phyloP scores from a whole-genome alignment of 2,329 filamentous ascomycete species.

The Pleurostoma richardsiae region DNA sequence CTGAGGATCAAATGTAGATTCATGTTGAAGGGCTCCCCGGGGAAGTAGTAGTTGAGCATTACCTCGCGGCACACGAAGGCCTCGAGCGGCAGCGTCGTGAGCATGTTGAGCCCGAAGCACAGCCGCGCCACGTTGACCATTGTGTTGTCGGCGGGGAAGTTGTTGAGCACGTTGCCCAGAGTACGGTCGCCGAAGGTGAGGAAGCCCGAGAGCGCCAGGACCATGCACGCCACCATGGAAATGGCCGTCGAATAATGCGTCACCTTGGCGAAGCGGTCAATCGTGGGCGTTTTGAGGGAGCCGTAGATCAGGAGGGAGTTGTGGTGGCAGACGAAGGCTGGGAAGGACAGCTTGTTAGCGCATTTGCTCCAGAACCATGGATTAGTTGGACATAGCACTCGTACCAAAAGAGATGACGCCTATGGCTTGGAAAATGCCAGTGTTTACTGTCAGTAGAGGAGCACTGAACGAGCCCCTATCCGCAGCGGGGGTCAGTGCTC shows the following conservation, averaged over 20 bases:
- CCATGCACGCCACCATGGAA: slow-evolving; percentile 85
- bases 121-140: slow-evolving; percentile 94
- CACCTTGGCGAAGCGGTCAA: slow-evolving; percentile 88
- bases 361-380: slow-evolving; percentile 8
- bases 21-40: slow-evolving; percentile 69
- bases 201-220: slow-evolving; percentile 85
- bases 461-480: slow-evolving; percentile 66
- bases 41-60: slow-evolving; percentile 79
- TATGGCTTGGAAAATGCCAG: slow-evolving; percentile 89
- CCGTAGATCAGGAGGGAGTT: slow-evolving; percentile 98
- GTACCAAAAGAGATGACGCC: slow-evolving; percentile 96
- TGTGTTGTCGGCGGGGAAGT: slow-evolving; percentile 84
- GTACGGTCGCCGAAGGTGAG: slow-evolving; percentile 90
- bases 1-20: slow-evolving; percentile 84
- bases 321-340: slow-evolving; percentile 73
- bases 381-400: slow-evolving; percentile 16
- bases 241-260: slow-evolving; percentile 91
- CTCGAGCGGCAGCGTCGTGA: slow-evolving; percentile 92
- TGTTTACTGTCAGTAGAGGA: slow-evolving; percentile 71
- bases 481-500: slow-evolving; percentile 66
- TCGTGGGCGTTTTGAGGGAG: slow-evolving; percentile 86
- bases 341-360: slow-evolving; percentile 21
- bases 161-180: slow-evolving; percentile 94
- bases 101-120: slow-evolving; percentile 97
- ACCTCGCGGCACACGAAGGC: slow-evolving; percentile 97